Evolutionary conservation across 2,329 filamentous ascomycete species (phyloP).

Genomic region (Penicillium sp.): DNA sequence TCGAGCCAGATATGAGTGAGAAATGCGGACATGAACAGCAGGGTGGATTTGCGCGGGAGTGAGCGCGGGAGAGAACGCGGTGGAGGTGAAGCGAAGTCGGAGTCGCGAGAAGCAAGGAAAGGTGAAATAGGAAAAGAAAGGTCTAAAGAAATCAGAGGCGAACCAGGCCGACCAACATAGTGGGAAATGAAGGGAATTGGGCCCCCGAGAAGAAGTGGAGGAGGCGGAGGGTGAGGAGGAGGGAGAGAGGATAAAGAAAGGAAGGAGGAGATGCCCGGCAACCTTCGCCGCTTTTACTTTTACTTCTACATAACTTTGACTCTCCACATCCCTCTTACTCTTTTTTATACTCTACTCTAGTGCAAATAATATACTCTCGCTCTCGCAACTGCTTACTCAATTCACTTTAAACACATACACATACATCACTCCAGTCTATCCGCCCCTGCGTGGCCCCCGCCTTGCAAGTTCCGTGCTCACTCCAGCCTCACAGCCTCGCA

Average conservation of each 20-base stretch:
- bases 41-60: neutral
- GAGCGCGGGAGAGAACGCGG: no score
- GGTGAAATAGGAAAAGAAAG: neutral
- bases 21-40: conserved; percentile 14
- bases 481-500: neutral
- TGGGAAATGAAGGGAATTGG: neutral
- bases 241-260: neutral
- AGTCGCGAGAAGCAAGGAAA: neutral
- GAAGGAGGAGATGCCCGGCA: no score
- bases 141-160: neutral
- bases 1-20: neutral
- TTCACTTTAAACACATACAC: neutral
- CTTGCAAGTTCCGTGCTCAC: neutral
- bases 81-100: neutral
- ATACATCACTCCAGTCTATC: neutral
- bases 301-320: no score
- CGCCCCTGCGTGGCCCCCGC: neutral
- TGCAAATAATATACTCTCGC: no score
- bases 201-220: neutral
- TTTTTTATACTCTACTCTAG: no score
- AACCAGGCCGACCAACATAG: neutral
- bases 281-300: neutral
- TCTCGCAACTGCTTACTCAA: no score
- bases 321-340: no score
- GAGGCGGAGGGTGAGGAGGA: neutral